Evolutionary conservation across 176 grass and related monocot species (phyloP).

Genomic region (Musa schizocarpa): DNA sequence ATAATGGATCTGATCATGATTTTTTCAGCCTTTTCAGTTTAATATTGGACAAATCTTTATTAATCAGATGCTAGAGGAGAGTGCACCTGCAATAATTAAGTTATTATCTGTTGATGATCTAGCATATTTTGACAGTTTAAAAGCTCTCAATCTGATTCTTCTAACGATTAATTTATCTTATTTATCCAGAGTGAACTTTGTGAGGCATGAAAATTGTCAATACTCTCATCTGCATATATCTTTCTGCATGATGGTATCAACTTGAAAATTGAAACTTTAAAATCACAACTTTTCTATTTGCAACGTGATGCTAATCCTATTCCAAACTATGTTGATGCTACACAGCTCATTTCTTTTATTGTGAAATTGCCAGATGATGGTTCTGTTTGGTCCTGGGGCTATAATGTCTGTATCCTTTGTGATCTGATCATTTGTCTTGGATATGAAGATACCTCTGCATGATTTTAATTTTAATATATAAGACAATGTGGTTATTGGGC

Average conservation of each 20-base stretch:
- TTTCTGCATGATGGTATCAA: neutral
- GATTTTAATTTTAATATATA: neutral
- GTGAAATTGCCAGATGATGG: slow-evolving; percentile 68
- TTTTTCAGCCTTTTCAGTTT: no score
- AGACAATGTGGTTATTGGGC: slow-evolving; percentile 3
- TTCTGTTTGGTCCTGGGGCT: slow-evolving; percentile 98
- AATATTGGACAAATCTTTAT: neutral
- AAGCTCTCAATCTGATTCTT: neutral
- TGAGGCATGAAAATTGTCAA: neutral
- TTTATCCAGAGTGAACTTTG: neutral
- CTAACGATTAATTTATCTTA: neutral
- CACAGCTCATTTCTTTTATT: neutral
- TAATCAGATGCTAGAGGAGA: neutral
- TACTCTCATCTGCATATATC: neutral
- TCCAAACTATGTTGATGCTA: neutral
- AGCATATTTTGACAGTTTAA: neutral
- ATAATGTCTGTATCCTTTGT: slow-evolving; percentile 93
- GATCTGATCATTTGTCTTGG: neutral
- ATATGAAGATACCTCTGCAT: neutral
- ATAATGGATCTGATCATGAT: no score
- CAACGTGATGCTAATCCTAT: neutral
- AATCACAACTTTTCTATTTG: neutral
- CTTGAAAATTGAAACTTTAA: neutral
- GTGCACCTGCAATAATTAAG: neutral
- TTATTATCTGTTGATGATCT: neutral